These are phyloP conservation scores for Castanea crenata DNA, from an alignment of 306 rosid species.

Conservation along the genomic window DNA sequence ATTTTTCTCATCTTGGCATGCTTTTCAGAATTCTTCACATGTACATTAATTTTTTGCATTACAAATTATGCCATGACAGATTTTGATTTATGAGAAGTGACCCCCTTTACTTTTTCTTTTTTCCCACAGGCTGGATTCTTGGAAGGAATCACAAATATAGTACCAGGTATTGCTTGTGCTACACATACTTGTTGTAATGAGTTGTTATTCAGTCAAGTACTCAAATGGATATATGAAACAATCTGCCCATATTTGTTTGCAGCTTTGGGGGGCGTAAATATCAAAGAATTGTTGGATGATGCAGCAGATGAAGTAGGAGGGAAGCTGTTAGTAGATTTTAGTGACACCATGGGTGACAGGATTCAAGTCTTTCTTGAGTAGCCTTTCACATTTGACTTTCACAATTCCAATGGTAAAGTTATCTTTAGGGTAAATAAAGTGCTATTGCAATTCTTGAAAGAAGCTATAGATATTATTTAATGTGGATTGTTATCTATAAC, in stretches of 20 bases:
- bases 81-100: neutral
- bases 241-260: conserved; percentile 17
- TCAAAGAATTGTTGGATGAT: conserved; percentile 75
- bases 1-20: neutral
- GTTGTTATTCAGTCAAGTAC: conserved; percentile 1
- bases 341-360: conserved; percentile 81
- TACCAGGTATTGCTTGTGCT: conserved; percentile 67
- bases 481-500: neutral
- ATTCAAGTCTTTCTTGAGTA: conserved; percentile 85
- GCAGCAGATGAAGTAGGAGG: conserved; percentile 85
- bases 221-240: conserved; percentile 13
- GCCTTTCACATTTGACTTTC: conserved; percentile 3
- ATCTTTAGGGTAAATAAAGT: neutral
- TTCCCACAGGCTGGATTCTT: conserved; percentile 85
- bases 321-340: conserved; percentile 66
- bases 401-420: neutral
- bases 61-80: neutral
- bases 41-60: neutral
- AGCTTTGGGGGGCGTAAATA: conserved; percentile 87
- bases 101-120: neutral
- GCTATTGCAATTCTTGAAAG: neutral
- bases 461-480: neutral
- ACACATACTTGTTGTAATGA: conserved; percentile 9
- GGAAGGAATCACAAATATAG: conserved; percentile 82
- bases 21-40: neutral